Conservation (phyloP, 495 filamentous ascomycete species). For the Aspergillus sclerotiicarbonarius region DNA sequence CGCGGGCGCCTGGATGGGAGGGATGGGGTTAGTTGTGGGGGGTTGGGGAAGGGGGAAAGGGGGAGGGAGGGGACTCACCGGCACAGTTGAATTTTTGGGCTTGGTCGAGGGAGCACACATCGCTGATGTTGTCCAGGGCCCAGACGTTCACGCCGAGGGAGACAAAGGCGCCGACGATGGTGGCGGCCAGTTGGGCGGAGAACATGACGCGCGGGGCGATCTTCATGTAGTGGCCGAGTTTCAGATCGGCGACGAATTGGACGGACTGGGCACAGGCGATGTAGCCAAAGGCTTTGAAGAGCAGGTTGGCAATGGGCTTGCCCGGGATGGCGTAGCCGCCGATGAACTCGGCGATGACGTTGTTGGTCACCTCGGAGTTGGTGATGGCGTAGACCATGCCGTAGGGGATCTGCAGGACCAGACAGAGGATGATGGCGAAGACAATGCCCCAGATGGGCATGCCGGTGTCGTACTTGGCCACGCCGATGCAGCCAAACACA, state of each 20-base stretch:
- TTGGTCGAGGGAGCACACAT: constrained; percentile 33
- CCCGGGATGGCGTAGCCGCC: constrained; percentile 71
- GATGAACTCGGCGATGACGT: constrained; percentile 71
- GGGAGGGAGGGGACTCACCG: background rate
- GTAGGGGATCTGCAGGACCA: constrained; percentile 73
- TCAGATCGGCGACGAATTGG: constrained; percentile 40
- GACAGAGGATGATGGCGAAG: constrained; percentile 60
- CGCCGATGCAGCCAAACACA: constrained; percentile 30
- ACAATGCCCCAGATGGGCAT: constrained; percentile 79
- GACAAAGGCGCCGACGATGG: constrained; percentile 36
- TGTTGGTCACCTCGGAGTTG: constrained; percentile 72
- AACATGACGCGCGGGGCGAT: constrained; percentile 39
- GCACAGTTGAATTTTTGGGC: constrained; percentile 35
- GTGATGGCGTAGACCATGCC: constrained; percentile 83
- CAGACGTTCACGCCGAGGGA: constrained; percentile 40
- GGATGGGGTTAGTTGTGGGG: constrained; percentile 27
- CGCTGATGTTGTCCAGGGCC: constrained; percentile 37
- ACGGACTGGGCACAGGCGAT: constrained; percentile 45
- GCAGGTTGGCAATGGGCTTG: constrained; percentile 63
- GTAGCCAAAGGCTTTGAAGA: constrained; percentile 75
- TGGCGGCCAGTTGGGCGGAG: constrained; percentile 36
- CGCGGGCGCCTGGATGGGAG: constrained; percentile 23
- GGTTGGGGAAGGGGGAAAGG: background rate
- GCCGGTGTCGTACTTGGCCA: constrained; percentile 41
- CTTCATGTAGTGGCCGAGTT: constrained; percentile 43